Evolutionary conservation across 2,329 filamentous ascomycete genomes (phyloP).

Genomic region (Pestalotiopsis sp.): DNA sequence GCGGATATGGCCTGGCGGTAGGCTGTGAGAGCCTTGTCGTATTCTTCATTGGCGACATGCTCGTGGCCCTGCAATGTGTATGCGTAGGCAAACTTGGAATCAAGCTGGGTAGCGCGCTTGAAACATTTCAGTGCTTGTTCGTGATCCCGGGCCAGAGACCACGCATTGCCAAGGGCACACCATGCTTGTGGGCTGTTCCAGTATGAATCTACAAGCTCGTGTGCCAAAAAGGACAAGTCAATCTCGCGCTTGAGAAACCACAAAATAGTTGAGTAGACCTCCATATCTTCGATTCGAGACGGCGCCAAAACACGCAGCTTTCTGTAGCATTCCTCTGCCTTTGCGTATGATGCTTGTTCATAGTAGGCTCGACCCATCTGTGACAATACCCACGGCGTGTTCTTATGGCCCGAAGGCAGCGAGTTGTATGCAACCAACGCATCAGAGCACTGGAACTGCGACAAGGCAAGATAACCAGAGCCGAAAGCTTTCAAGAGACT

Average conservation of each 20-base stretch:
- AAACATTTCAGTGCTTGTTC: conserved; percentile 95
- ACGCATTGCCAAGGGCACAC: conserved; percentile 94
- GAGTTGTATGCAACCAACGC: conserved; percentile 74
- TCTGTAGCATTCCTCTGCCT: conserved; percentile 85
- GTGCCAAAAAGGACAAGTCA: conserved; percentile 87
- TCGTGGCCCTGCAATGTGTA: conserved; percentile 97
- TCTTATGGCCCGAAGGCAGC: conserved; percentile 74
- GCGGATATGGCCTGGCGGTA: conserved; percentile 86
- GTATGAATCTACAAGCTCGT: conserved; percentile 84
- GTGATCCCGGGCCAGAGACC: conserved; percentile 88
- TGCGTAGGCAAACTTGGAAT: conserved; percentile 90
- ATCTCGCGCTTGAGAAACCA: conserved; percentile 96
- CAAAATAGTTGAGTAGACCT: conserved; percentile 97
- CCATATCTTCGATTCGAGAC: conserved; percentile 89
- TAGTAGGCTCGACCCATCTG: conserved; percentile 91
- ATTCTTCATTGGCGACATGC: conserved; percentile 94
- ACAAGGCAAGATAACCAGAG: conserved; percentile 75
- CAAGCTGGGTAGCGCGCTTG: conserved; percentile 87
- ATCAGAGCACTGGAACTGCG: conserved; percentile 77
- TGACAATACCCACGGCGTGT: conserved; percentile 91
- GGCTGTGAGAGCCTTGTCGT: conserved; percentile 86
- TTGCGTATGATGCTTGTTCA: conserved; percentile 82
- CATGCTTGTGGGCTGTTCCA: conserved; percentile 93
- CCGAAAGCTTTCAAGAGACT: conserved; percentile 83
- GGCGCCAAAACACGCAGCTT: conserved; percentile 79